Percentiles rank a stretch among this genome's conserved stretches.
These are phyloP conservation scores for Spiromastix sp. DNA, from an alignment of 2,329 filamentous ascomycete genomes.

Conservation along the genomic window DNA sequence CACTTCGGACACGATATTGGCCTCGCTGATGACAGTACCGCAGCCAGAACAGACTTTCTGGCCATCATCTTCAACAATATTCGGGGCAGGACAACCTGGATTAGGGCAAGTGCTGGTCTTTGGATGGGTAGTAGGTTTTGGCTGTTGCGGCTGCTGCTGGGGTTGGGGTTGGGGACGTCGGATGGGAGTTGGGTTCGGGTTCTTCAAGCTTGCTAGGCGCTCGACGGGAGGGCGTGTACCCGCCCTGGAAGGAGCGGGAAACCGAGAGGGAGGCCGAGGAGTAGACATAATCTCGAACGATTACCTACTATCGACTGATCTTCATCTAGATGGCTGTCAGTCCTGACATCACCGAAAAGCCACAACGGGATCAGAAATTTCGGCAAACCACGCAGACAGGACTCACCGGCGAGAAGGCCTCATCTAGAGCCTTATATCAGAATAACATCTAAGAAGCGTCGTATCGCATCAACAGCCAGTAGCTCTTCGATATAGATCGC, in stretches of 20 bases:
- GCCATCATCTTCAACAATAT: slow-evolving; percentile 37
- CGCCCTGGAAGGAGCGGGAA: slow-evolving; percentile 18
- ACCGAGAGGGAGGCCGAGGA: slow-evolving; percentile 10
- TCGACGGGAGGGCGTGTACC: slow-evolving; percentile 25
- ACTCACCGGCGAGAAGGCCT: no score
- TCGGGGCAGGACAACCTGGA: slow-evolving; percentile 33
- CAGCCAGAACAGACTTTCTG: slow-evolving; percentile 64
- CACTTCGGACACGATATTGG: slow-evolving; percentile 85
- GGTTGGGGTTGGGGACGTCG: slow-evolving; percentile 22
- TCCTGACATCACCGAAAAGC: no score
- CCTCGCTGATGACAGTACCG: slow-evolving; percentile 72
- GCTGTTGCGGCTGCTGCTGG: slow-evolving; percentile 17
- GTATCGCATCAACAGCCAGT: no score
- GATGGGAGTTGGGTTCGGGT: slow-evolving; percentile 27
- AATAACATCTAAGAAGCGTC: no score
- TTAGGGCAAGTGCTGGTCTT: slow-evolving; percentile 35
- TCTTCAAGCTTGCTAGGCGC: slow-evolving; percentile 31
- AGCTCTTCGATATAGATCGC: no score
- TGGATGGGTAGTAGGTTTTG: slow-evolving; percentile 26
- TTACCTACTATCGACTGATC: no score
- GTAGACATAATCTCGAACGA: no score
- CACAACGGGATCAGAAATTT: no score
- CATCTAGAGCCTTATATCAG: no score
- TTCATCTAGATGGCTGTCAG: no score
- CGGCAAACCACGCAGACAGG: no score